Percentiles rank a stretch among this genome's conserved stretches.
These are phyloP conservation scores for Lachnellula subtilissima DNA, from an alignment of 2,329 filamentous ascomycete species.

Conservation along the genomic window DNA sequence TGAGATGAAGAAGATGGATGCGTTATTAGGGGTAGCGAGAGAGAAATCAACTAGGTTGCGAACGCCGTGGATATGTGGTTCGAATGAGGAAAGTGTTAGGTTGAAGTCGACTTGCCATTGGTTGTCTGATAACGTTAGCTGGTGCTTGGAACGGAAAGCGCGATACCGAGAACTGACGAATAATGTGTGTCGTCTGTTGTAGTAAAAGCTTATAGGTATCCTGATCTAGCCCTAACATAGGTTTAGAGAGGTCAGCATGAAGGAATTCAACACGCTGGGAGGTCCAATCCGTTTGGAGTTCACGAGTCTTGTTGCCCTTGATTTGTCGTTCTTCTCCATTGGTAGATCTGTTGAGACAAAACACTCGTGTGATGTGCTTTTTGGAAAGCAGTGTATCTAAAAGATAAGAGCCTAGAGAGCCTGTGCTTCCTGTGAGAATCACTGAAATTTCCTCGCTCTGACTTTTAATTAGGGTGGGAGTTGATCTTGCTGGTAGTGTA, in stretches of 20 bases:
- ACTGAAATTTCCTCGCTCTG: constrained; percentile 10
- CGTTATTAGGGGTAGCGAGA: constrained; percentile 4
- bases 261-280: constrained; percentile 43
- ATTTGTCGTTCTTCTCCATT: constrained; percentile 38
- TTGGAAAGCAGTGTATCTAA: constrained; percentile 35
- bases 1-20: constrained; percentile 22
- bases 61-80: constrained; percentile 34
- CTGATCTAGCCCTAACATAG: constrained; percentile 42
- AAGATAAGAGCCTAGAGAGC: constrained; percentile 44
- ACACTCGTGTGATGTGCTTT: constrained; percentile 36
- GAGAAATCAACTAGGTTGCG: constrained; percentile 32
- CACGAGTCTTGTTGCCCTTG: constrained; percentile 34
- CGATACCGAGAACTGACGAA: not conserved
- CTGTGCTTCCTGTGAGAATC: constrained; percentile 44
- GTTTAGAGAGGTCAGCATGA: constrained; percentile 42
- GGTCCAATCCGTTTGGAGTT: constrained; percentile 26
- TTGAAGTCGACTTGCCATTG: constrained; percentile 38
- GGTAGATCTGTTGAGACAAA: constrained; percentile 42
- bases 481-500: constrained; percentile 5
- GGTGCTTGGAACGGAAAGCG: not conserved
- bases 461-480: not conserved
- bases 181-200: constrained; percentile 36
- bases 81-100: constrained; percentile 31
- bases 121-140: constrained; percentile 28
- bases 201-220: constrained; percentile 8